phyloP scores from a whole-genome alignment of 805 yeast genomes.

The Komagataella mondaviorum region DNA sequence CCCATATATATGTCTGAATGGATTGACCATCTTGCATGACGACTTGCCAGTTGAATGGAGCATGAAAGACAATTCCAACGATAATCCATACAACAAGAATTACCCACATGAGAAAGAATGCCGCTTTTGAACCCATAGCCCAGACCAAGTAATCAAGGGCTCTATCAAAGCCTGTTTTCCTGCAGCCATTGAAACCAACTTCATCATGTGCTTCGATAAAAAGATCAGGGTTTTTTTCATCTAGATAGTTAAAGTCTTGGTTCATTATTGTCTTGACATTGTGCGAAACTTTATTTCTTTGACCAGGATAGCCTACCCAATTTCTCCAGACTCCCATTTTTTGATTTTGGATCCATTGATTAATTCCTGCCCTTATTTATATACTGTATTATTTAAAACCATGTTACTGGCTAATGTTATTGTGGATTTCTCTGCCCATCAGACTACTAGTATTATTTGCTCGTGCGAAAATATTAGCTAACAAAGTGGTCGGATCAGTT shows the following conservation, averaged over 20 bases:
- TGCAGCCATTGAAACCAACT: background rate
- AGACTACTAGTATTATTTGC: background rate
- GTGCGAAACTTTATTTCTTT: background rate
- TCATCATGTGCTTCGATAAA: background rate
- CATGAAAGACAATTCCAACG: constrained; percentile 10
- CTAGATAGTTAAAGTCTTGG: background rate
- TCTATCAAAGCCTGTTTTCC: background rate
- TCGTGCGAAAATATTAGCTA: background rate
- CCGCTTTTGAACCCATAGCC: background rate
- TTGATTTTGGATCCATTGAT: background rate
- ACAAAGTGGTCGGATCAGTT: background rate
- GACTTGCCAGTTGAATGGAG: constrained; percentile 23
- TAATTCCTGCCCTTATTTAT: background rate
- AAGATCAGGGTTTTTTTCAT: background rate
- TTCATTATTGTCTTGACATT: background rate
- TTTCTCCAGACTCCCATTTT: background rate
- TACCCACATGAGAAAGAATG: constrained; percentile 14
- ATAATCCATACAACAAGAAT: constrained; percentile 9
- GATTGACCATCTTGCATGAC: constrained; percentile 28
- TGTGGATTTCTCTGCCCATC: background rate
- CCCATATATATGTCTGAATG: constrained; percentile 24
- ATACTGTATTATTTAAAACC: background rate
- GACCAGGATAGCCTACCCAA: background rate
- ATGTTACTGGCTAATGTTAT: background rate
- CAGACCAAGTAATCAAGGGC: background rate